Evolutionary conservation across 495 filamentous ascomycete species (phyloP), one percentile per base, ranked within the genome.

Genomic region (Staphylotrichum tortipilum): DNA sequence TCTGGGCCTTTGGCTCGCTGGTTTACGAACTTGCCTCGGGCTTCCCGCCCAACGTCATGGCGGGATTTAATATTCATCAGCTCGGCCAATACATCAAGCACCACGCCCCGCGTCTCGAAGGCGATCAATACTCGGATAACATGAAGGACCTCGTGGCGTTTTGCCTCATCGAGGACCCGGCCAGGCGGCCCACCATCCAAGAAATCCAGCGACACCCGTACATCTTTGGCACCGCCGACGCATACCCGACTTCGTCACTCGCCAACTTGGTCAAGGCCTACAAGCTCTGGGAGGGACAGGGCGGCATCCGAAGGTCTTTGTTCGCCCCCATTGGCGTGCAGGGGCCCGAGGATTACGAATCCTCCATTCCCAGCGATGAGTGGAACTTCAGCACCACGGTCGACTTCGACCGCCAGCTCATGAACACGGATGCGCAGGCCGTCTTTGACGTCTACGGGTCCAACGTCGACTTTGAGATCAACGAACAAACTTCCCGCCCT

Each of bases 311-410:
- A 47, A 78, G 77, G 37, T 97, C 91, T 7, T 73, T 98, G 8
- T 95, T 94, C 54, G 78, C 81, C 21, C 75, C 78, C 1, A 80
- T 80, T 31, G 88, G 89, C 46, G 88, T 88, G 19, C 80, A 81
- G 28, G 82, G 64, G 7, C 70, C 81, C 22, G 58, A 57, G 5
- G 69, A 71, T 47, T 61, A 65, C 12, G 58, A 54, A 28, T 65
- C 68, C 42, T 69, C 64, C 0, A 62, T 60, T 52, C 71, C 47
- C 15, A 72, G 78, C 31, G 84, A 89, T 50, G 85, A 91, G 55
- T 95, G 92, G 88, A 95, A 91, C 57, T 95, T 95, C 59, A 89
- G 85, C 60, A 89, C 85, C 1, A 92, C 88, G 0, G 83, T 86
- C 47, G 85, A 81, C 9, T 94, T 95, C 61, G 84, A 94, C 58